Base-by-base conservation (phyloP, 192 early-diverging fungal genomes). In the Phycomyces blakesleeanus region DNA sequence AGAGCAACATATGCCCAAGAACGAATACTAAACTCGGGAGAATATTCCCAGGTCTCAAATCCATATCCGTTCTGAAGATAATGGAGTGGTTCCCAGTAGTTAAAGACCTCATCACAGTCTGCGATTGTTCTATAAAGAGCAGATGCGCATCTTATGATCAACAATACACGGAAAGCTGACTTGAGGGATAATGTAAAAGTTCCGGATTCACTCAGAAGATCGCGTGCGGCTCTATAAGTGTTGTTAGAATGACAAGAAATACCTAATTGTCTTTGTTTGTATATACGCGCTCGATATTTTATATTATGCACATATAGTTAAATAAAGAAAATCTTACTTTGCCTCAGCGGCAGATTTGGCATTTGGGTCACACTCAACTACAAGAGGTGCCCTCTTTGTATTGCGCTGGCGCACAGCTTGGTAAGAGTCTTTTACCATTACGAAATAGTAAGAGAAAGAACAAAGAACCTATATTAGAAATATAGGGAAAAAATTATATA, bases 21-120 rank as follows among this genome's bases (percentile, higher is more conserved):
- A 34, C 95, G 83, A 47, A 99, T 89, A 9, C 90, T 85, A 63
- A 81, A 94, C n/a, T 88, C 67, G 14, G 93, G 91, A 3, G 91
- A 87, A 69, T 97, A 97, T 69, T 98, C 97, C 97, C 97, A 98
- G 10, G 97, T 97, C 73, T 97, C 91, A 52, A 93, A 81, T 57
- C 95, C 97, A 62, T 68, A 72, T 0, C 93, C 91, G 64, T 91
- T 85, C 29, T 89, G 83, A 24, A 96, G 69, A 61, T 92, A 93
- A 68, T 98, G 95, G 25, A 88, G 79, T 11, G 94, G 90, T 70
- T 98, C 97, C 93, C 93, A 97, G 77, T 93, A 98, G 79, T 97
- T 98, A 79, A 88, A 97, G 16, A 93, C 81, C 64, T 85, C 93
- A 64, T 95, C 93, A 74, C 93, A 95, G 67, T 95, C 93, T 51